A percentile compares a stretch with the other conserved stretches of the same genome.
Conservation (phyloP, 2,329 filamentous ascomycete genomes). For the Lachnellula cervina region DNA sequence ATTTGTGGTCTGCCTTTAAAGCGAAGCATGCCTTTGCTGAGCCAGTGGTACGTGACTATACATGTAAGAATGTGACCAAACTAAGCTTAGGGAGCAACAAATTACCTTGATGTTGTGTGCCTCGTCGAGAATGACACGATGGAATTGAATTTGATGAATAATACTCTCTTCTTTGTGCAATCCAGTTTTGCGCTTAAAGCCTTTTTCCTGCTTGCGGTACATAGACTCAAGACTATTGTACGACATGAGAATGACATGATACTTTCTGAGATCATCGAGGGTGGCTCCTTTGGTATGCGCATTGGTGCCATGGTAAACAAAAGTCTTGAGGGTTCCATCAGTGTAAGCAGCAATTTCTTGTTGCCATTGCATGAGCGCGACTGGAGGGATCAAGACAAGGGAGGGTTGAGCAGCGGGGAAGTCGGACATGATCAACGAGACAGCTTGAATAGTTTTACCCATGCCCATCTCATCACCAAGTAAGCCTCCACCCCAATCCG, state of each 20-base stretch:
- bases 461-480: conserved; percentile 98
- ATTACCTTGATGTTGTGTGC: conserved; percentile 84
- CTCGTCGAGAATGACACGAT: conserved; percentile 90
- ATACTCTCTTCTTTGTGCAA: conserved; percentile 73
- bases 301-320: conserved; percentile 87
- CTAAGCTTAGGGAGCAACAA: background rate
- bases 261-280: conserved; percentile 69
- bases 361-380: conserved; percentile 94
- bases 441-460: conserved; percentile 97
- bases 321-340: conserved; percentile 80
- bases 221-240: conserved; percentile 90
- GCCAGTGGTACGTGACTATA: conserved; percentile 71
- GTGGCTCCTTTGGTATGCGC: conserved; percentile 73
- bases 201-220: conserved; percentile 87
- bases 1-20: conserved; percentile 80
- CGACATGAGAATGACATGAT: conserved; percentile 94
- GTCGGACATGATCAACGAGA: conserved; percentile 97
- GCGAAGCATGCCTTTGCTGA: conserved; percentile 95
- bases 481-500: conserved; percentile 79
- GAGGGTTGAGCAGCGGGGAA: conserved; percentile 79
- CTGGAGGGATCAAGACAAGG: conserved; percentile 84
- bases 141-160: conserved; percentile 82
- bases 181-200: conserved; percentile 75
- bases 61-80: conserved; percentile 20
- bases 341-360: conserved; percentile 77